Evolutionary conservation across 2,329 filamentous ascomycete genomes (phyloP).

Genomic region (Apiospora hydei): DNA sequence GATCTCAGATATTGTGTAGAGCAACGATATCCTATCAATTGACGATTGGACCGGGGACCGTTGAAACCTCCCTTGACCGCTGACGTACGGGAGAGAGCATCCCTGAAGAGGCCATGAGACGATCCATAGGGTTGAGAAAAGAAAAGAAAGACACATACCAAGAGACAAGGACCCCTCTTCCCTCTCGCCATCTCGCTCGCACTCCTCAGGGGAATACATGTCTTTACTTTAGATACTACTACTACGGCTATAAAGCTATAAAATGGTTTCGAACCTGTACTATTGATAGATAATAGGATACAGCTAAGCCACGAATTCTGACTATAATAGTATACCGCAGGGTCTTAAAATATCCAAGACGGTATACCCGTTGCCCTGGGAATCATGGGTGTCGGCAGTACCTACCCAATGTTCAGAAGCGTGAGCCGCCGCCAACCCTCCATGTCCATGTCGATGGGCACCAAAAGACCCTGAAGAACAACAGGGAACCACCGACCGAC

Average conservation of each 20-base stretch:
- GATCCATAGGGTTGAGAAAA: not conserved
- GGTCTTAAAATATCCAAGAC: not conserved
- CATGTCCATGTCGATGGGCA: conserved; percentile 1
- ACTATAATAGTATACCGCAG: not conserved
- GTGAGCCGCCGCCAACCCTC: not conserved
- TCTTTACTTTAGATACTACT: not conserved
- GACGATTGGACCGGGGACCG: not conserved
- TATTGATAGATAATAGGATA: not conserved
- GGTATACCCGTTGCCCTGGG: not conserved
- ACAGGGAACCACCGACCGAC: not conserved
- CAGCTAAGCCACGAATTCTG: not conserved
- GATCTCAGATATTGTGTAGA: not conserved
- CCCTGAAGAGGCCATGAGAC: conserved; percentile 6
- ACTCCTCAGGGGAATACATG: not conserved
- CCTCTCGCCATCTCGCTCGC: not conserved
- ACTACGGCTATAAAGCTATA: not conserved
- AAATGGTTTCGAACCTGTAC: not conserved
- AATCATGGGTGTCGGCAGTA: conserved; percentile 2
- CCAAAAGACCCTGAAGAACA: not conserved
- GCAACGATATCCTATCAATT: not conserved
- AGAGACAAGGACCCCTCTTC: not conserved
- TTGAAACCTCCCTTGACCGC: conserved; percentile 15
- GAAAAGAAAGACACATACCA: not conserved
- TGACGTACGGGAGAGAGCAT: conserved; percentile 13
- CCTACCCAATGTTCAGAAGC: not conserved